Evolutionary conservation across 208 protist species (phyloP).

Genomic region (Acanthamoeba healyi): DNA sequence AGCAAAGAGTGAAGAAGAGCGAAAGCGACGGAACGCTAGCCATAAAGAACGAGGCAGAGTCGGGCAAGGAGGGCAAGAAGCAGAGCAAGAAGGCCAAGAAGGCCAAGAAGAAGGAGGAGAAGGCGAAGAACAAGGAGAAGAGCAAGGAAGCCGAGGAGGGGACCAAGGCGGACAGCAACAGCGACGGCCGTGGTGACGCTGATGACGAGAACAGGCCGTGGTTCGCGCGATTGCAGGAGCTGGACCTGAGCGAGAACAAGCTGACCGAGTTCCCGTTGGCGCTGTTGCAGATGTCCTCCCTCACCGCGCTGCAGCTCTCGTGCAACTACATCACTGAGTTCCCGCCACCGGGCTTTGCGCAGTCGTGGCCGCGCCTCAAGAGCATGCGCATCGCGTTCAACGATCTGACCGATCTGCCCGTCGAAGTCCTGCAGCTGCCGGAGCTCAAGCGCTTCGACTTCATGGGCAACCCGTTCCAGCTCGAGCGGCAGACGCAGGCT

Average conservation of each 20-base stretch:
- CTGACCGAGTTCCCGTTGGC: conserved; percentile 42
- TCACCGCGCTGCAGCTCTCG: background rate
- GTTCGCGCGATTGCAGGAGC: background rate
- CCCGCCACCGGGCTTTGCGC: background rate
- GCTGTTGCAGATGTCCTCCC: background rate
- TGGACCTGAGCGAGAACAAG: conserved; percentile 43
- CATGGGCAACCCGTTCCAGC: conserved; percentile 21
- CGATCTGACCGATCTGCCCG: background rate
- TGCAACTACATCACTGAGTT: conserved; percentile 4
- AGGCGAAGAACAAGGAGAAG: background rate
- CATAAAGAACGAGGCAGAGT: background rate
- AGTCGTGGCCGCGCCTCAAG: background rate
- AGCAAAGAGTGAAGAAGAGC: background rate
- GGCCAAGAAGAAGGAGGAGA: background rate
- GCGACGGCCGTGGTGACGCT: too few species aligned
- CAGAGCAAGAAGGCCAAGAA: conserved; percentile 11
- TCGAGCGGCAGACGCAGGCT: background rate
- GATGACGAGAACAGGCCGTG: background rate
- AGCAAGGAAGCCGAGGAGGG: background rate
- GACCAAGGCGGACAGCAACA: background rate
- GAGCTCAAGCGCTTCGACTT: background rate
- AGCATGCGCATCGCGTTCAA: background rate
- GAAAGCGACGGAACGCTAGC: background rate
- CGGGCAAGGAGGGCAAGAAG: background rate
- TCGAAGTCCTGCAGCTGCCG: background rate